Evolutionary conservation across 108 stramenopile genomes (phyloP), one percentile per base, ranked within the genome.

Genomic region (Cyclotella distinguenda): DNA sequence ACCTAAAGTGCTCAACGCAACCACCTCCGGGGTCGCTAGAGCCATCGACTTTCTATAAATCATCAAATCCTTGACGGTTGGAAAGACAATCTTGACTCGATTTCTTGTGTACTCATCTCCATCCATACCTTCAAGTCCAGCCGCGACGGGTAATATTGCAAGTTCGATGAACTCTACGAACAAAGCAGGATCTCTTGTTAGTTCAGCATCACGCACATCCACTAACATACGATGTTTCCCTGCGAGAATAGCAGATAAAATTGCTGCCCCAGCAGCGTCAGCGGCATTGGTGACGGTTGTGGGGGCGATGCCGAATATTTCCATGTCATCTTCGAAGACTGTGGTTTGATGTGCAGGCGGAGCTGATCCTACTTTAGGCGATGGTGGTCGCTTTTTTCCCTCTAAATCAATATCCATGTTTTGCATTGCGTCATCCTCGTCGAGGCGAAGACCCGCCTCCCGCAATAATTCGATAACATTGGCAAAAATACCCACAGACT

Each of bases 161-260:
- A 90, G 72, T 62, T 95, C 90, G 45, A 95, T 80, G 48, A 92
- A 92, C 58, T 95, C 89, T 3, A 91, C 88, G 63, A 95, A 74
- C 12, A 85, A 72, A 32, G 87, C 78, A 6, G 83, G 81, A 76
- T 95, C 87, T 27, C 72, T 64, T 22, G 80, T 84, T 27, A 95
- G 71, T 53, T 95, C 94, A 12, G 90, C 87, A 80, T 95, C 94
- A 5, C 90, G 76, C n/a, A 95, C 89, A 73, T 95, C 94, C 9
- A 95, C 89, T 47, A 95, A 34, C 89, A 95, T 89, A n/a, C 94
- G 77, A 57, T 89, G 83, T 59, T 95, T 89, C 19, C 94, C 94
- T 21, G 78, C 89, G 7, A 95, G 65, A 74, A 92, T 77, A 3
- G 81, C 90, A 9, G 87, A 86, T 3, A 92, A 62, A 44, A 91